Base-by-base conservation (phyloP, 805 yeast genomes). In the Pichia gijzeniarum region DNA sequence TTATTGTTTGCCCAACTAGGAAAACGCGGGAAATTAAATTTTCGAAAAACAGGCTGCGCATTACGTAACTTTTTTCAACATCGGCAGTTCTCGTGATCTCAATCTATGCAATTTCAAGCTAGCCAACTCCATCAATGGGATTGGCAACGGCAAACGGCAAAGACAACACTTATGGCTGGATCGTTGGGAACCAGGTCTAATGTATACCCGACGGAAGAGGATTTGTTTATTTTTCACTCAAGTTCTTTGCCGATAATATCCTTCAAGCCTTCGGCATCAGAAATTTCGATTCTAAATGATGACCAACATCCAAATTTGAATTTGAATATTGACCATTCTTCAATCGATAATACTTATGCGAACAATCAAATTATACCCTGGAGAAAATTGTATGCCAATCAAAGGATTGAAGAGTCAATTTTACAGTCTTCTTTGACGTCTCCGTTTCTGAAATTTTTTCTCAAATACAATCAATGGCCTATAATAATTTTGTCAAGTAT, bases 401-500 rank as follows among this genome's bases (percentile, higher is more conserved):
- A 43, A n/a, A 17, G 47, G 37, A 33, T 31, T 20, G 48, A 45
- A 19, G 45, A 38, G 9, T 27, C 34, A 6, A 7, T 27, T 1
- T 34, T 41, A n/a, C n/a, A 41, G 22, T 45, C 43, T 1, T 21
- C 33, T n/a, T 22, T 41, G 14, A 39, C 32, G 3, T 41, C 43
- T 3, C 10, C 18, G 9, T 3, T 35, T n/a, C 5, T 27, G 2
- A 48, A 33, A 12, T 45, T 43, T 16, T 18, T 48, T 1, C 18
- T 22, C 6, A 43, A 35, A 19, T 47, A 47, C 9, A 50, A 48
- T 33, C 47, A 72, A 45, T 83, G 84, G 82, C 38, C 70, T 3
- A 68, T 73, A 0, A 56, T 80, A 9, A 61, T 76, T 0, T 49
- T 64, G 0, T 66, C 74, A 42, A 72, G 82, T 4, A 50, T 77